Base-by-base conservation (phyloP, 768 basidiomycete species). In the Suillus sp. region DNA sequence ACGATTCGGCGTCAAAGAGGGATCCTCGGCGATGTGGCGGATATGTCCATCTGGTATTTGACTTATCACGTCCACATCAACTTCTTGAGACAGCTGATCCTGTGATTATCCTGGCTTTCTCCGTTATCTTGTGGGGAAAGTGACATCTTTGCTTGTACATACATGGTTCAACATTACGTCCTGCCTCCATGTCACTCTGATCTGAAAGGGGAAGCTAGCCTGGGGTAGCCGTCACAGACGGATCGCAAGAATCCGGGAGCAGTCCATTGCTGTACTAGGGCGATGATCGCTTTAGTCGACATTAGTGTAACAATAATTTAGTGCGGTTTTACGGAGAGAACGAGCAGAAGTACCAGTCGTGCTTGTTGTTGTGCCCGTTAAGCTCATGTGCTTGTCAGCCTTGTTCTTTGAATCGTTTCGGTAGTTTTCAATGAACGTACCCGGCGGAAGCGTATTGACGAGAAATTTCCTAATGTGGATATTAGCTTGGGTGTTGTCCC, bases 381-480 rank as follows among this genome's bases (percentile, higher is more conserved):
- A 22, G 25, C 14, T 9, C 48, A 1, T 37, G 54, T 18, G 16
- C 37, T 57, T 57, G 56, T 57, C 55, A 34, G 32, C 32, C 32
- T 34, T 34, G 32, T 34, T 34, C 32, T 34, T 57, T 27, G 0
- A 14, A 6, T 16, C 22, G 10, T 57, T 57, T 57, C 56, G 56
- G 56, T 18, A 27, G 16, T 22, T 27, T 20, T 38, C 18, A 20
- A 27, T 40, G 35, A 40, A 32, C 4, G 22, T 7, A 8, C 2
- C 37, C 60, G 47, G 63, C 61, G 53, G 60, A 62, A 64, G 51
- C 53, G 32, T 37, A 43, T 27, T 50, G 27, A 1, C 4, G 42
- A 14, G 38, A 35, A 45, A 38, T 0, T 43, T 1, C 63, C 53
- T 1, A 30, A 43, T 40, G 30, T 34, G 43, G 51, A 38, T 1